Evolutionary conservation across 225 moss, liverwort and hornwort genomes (phyloP).

Genomic region (Climacium dendroides): DNA sequence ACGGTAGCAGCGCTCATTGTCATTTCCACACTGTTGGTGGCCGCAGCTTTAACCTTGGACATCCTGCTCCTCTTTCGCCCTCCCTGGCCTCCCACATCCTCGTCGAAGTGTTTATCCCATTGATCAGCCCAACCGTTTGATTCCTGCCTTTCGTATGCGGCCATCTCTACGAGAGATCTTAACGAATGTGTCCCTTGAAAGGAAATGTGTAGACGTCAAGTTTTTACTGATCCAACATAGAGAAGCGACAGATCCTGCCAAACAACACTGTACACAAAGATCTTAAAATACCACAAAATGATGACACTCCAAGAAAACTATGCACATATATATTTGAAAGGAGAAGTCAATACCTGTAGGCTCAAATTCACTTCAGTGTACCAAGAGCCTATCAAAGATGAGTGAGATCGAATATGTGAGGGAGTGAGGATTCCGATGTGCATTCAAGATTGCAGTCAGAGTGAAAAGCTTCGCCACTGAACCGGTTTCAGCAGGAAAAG

Average conservation of each 20-base stretch:
- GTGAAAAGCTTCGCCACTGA: not conserved
- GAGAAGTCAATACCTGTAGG: not conserved
- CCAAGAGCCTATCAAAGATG: not conserved
- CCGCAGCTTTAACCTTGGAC: conserved; percentile 77
- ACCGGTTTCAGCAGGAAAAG: not conserved
- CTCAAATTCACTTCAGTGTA: not conserved
- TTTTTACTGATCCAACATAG: not conserved
- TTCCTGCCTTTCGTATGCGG: conserved; percentile 39
- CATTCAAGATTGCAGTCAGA: not conserved
- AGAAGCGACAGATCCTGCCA: not conserved
- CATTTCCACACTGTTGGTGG: conserved; percentile 59
- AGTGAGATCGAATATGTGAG: not conserved
- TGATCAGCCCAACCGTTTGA: conserved; percentile 82
- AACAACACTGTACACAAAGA: not conserved
- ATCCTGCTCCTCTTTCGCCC: conserved; percentile 62
- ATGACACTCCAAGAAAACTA: not conserved
- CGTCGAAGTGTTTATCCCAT: conserved; percentile 76
- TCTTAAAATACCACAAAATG: not conserved
- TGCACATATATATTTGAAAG: not conserved
- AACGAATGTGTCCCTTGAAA: not conserved
- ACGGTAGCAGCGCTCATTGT: conserved; percentile 59
- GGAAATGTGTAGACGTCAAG: not conserved
- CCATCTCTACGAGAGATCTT: not conserved
- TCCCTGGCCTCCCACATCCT: conserved; percentile 16
- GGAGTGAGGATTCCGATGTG: not conserved